Evolutionary conservation across 1,284 basidiomycete genomes (phyloP).

Genomic region (Gymnopus androsaceus): DNA sequence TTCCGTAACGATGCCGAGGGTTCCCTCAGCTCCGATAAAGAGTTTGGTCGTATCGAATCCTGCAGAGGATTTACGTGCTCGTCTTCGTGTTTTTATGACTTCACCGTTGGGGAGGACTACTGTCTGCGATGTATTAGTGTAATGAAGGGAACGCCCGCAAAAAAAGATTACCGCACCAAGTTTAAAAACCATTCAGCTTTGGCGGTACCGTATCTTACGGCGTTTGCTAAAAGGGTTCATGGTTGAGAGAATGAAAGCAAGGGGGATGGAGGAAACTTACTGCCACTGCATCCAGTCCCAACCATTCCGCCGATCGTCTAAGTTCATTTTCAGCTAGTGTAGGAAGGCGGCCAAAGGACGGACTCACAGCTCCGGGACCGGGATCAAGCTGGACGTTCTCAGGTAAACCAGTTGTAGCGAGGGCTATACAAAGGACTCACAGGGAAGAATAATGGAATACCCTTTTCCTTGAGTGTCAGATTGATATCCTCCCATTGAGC

Average conservation of each 20-base stretch:
- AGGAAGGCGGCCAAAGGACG: neutral
- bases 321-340: neutral
- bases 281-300: constrained; percentile 57
- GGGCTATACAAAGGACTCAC: constrained; percentile 36
- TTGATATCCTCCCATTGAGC: constrained; percentile 91
- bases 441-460: constrained; percentile 71
- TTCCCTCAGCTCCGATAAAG: constrained; percentile 85
- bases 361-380: constrained; percentile 51
- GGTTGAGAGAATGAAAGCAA: neutral
- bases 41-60: constrained; percentile 79
- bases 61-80: constrained; percentile 74
- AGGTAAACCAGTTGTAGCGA: neutral
- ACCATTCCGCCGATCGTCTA: constrained; percentile 62
- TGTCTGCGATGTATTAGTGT: constrained; percentile 42
- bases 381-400: constrained; percentile 48
- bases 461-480: constrained; percentile 65
- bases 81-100: constrained; percentile 76
- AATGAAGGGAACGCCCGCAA: neutral
- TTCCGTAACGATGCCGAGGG: constrained; percentile 79
- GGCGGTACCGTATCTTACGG: constrained; percentile 80
- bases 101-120: constrained; percentile 80
- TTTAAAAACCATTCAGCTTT: constrained; percentile 75
- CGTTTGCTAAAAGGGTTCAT: constrained; percentile 57
- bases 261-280: constrained; percentile 34
- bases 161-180: constrained; percentile 38